phyloP scores from a whole-genome alignment of 2,329 filamentous ascomycete genomes.

The Trichophyton rubrum region DNA sequence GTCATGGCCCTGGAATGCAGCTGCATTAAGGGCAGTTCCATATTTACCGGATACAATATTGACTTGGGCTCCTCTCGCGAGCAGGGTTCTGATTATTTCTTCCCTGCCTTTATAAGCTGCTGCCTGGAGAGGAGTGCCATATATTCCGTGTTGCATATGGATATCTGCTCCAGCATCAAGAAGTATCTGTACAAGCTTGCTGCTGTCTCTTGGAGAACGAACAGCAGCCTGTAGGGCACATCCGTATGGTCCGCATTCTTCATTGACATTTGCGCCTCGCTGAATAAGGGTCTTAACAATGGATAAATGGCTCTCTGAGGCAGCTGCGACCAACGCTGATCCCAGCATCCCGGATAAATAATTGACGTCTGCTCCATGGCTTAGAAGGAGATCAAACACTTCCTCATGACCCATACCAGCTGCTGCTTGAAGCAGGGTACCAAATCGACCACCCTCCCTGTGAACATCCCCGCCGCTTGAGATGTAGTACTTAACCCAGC shows the following conservation, averaged over 20 bases:
- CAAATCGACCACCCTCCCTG: background rate
- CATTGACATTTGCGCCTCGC: constrained; percentile 3
- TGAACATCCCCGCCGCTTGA: background rate
- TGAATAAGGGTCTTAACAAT: constrained; percentile 2
- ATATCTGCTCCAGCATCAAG: constrained; percentile 13
- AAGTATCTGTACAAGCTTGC: constrained; percentile 10
- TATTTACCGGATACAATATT: background rate
- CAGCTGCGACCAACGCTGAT: background rate
- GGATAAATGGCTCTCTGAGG: background rate
- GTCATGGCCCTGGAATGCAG: background rate
- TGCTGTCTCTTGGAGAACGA: constrained; percentile 3
- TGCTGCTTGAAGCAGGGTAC: background rate
- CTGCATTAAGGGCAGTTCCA: constrained; percentile 5
- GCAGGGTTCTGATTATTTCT: background rate
- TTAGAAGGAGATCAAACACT: background rate
- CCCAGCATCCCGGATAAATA: background rate
- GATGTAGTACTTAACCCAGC: background rate
- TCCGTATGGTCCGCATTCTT: background rate
- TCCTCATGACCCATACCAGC: constrained; percentile 2
- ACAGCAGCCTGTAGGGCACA: constrained; percentile 5
- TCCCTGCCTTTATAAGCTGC: constrained; percentile 1
- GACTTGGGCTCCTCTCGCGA: background rate
- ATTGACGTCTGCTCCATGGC: background rate
- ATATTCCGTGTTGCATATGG: constrained; percentile 8
- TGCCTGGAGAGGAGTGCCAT: constrained; percentile 3